Conservation (phyloP, 192 early-diverging fungal genomes). For the Coemansia aciculifera region DNA sequence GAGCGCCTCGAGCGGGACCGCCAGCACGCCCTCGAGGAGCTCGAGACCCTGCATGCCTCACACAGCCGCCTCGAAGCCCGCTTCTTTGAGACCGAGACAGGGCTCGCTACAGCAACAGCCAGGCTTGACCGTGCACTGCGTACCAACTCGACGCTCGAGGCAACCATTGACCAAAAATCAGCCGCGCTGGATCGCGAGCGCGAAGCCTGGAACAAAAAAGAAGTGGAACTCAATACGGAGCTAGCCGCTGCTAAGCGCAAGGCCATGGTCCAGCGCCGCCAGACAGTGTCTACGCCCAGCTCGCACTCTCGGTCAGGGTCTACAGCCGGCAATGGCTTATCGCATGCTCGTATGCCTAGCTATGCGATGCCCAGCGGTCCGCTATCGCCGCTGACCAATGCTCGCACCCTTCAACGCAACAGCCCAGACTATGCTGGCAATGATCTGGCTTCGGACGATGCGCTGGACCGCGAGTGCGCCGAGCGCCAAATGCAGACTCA, state of each 20-base stretch:
- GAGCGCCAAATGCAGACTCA: conserved; percentile 18
- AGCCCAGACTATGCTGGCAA: background rate
- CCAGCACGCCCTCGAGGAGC: conserved; percentile 39
- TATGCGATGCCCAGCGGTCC: conserved; percentile 20
- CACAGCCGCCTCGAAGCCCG: conserved; percentile 48
- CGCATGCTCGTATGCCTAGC: conserved; percentile 28
- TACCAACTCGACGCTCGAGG: conserved; percentile 19
- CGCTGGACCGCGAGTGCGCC: background rate
- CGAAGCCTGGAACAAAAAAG: conserved; percentile 37
- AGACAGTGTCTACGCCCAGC: conserved; percentile 42
- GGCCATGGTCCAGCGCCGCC: conserved; percentile 38
- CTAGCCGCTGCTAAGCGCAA: conserved; percentile 44
- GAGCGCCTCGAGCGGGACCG: conserved; percentile 37
- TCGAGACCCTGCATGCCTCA: conserved; percentile 38
- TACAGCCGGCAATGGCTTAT: conserved; percentile 5
- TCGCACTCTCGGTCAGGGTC: conserved; percentile 17
- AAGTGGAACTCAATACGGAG: conserved; percentile 39
- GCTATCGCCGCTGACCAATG: conserved; percentile 15
- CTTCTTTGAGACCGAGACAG: conserved; percentile 36
- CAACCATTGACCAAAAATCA: conserved; percentile 18
- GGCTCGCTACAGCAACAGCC: conserved; percentile 20
- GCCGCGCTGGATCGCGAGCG: conserved; percentile 44
- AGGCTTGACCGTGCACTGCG: conserved; percentile 37
- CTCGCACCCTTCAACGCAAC: conserved; percentile 7
- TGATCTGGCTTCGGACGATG: background rate